A percentile compares a stretch with the other conserved stretches of the same genome.
These are phyloP conservation scores for Talaromyces ruber DNA, from an alignment of 495 filamentous ascomycete species.

Conservation along the genomic window DNA sequence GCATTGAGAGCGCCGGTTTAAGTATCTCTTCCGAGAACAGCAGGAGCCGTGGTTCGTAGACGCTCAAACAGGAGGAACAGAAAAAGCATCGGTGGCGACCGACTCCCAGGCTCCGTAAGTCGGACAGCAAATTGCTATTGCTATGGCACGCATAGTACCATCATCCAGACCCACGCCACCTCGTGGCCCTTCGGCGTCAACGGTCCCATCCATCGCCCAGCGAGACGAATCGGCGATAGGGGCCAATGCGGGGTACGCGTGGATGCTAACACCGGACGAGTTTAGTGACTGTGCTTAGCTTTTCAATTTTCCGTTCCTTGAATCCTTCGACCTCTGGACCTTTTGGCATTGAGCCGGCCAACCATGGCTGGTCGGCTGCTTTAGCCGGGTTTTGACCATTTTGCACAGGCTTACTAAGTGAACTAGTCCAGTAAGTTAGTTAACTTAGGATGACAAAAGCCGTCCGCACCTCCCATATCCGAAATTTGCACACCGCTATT, in stretches of 20 bases:
- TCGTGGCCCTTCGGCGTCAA: background rate
- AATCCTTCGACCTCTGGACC: no score
- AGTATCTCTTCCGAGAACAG: background rate
- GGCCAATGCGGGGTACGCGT: background rate
- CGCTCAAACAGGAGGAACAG: background rate
- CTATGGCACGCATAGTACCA: background rate
- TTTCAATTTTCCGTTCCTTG: background rate
- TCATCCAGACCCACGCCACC: background rate
- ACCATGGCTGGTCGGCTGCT: background rate
- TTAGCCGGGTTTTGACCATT: background rate
- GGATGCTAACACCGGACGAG: background rate
- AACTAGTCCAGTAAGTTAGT: no score
- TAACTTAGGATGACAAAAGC: no score
- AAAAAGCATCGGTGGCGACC: background rate
- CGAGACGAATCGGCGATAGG: background rate
- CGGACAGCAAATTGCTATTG: no score
- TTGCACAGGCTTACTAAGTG: no score
- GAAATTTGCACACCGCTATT: no score
- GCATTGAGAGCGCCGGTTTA: background rate
- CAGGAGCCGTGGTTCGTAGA: background rate
- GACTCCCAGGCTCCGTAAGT: no score
- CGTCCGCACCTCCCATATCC: no score
- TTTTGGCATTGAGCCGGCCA: background rate
- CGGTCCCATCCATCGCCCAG: background rate
- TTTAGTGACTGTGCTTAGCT: background rate